phyloP scores from a whole-genome alignment of 805 yeast genomes.

The Hanseniaspora nectarophila region DNA sequence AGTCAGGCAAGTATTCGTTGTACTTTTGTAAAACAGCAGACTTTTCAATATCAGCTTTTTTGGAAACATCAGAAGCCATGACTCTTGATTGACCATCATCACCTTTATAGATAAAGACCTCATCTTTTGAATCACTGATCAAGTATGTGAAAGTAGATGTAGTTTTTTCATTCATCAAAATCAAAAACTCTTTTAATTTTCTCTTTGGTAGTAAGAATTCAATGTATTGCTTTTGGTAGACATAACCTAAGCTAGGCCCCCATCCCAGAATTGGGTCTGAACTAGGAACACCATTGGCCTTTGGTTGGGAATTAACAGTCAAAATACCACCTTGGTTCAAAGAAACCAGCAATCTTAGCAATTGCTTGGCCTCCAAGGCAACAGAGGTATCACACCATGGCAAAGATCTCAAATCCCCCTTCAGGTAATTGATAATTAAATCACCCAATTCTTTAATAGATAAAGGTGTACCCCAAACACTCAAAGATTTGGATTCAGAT shows the following conservation, averaged over 20 bases:
- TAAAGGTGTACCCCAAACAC: slow-evolving; percentile 79
- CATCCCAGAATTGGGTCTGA: slow-evolving; percentile 68
- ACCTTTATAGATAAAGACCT: slow-evolving; percentile 26
- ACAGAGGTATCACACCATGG: slow-evolving; percentile 96
- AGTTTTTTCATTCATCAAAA: slow-evolving; percentile 36
- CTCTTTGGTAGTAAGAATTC: slow-evolving; percentile 68
- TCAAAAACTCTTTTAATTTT: slow-evolving; percentile 30
- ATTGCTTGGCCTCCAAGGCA: slow-evolving; percentile 57
- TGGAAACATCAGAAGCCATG: slow-evolving; percentile 6
- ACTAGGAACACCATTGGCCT: slow-evolving; percentile 67
- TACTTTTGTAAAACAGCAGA: slow-evolving; percentile 9
- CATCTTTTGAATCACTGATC: slow-evolving; percentile 28
- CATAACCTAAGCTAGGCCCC: slow-evolving; percentile 91
- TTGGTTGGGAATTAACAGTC: slow-evolving; percentile 91
- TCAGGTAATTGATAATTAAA: slow-evolving; percentile 56
- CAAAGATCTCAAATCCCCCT: slow-evolving; percentile 57
- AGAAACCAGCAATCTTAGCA: slow-evolving; percentile 46
- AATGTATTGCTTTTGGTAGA: slow-evolving; percentile 85
- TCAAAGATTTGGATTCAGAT: slow-evolving; percentile 63
- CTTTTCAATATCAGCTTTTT: slow-evolving; percentile 7
- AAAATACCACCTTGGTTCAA: slow-evolving; percentile 58
- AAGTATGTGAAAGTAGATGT: slow-evolving; percentile 71
- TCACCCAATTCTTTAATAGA: slow-evolving; percentile 46
- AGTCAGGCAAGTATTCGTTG: not conserved
- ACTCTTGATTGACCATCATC: slow-evolving; percentile 9